A percentile compares a stretch with the other conserved stretches of the same genome.
Conservation (phyloP, 805 yeast species). For the Metschnikowia peoriensis region DNA sequence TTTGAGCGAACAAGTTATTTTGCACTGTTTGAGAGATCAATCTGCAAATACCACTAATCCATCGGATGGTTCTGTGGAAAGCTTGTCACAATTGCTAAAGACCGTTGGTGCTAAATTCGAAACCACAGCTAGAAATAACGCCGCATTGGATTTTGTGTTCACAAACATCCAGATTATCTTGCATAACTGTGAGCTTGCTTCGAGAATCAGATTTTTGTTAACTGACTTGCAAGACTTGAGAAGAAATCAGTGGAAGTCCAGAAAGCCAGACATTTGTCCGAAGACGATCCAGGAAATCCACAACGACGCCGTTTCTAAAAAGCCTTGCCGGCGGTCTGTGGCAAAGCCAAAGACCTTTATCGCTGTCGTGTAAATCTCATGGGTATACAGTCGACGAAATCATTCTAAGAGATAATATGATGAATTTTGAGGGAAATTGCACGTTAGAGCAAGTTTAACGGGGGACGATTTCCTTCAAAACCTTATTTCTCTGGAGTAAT, state of each 20-base stretch:
- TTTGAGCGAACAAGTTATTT: slow-evolving; percentile 72
- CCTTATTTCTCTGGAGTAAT: background rate
- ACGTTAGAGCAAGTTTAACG: background rate
- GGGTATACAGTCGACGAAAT: background rate
- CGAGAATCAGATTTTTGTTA: slow-evolving; percentile 81
- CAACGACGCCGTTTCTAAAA: slow-evolving; percentile 69
- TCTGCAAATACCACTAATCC: slow-evolving; percentile 60
- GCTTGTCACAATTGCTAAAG: slow-evolving; percentile 74
- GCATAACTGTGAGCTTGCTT: slow-evolving; percentile 47
- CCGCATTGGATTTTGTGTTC: slow-evolving; percentile 58
- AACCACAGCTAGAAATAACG: slow-evolving; percentile 42
- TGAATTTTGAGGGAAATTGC: background rate
- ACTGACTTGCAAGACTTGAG: slow-evolving; percentile 85
- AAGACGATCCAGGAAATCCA: slow-evolving; percentile 90
- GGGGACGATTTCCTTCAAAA: background rate
- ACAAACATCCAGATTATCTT: slow-evolving; percentile 50
- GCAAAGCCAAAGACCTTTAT: background rate
- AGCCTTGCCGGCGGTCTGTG: slow-evolving; percentile 16
- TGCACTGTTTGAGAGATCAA: slow-evolving; percentile 64
- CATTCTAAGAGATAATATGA: background rate
- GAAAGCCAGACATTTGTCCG: slow-evolving; percentile 75
- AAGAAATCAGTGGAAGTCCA: slow-evolving; percentile 61
- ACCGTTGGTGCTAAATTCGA: slow-evolving; percentile 84
- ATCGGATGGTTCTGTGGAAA: slow-evolving; percentile 87
- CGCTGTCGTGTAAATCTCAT: background rate